phyloP scores from a whole-genome alignment of 768 basidiomycete species.

The Dentipellis fragilis region DNA sequence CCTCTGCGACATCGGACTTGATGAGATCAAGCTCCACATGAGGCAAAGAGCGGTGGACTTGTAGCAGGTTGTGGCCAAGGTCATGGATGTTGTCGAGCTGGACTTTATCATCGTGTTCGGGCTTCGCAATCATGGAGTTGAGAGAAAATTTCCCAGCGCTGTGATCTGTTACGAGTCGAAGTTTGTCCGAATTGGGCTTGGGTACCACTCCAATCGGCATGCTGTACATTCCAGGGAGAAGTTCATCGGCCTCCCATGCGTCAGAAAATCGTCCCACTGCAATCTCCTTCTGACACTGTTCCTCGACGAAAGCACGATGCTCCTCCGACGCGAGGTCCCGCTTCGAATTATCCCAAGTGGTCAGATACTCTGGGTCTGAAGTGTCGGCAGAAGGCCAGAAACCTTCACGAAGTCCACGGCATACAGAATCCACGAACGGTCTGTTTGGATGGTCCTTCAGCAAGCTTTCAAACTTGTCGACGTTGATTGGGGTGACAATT shows the following conservation, averaged over 20 bases:
- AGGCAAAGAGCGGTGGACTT: neutral
- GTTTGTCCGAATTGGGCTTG: constrained; percentile 13
- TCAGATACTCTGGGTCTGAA: constrained; percentile 12
- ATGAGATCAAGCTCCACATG: neutral
- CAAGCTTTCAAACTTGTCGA: constrained; percentile 20
- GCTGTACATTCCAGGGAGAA: constrained; percentile 34
- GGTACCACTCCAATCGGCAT: constrained; percentile 30
- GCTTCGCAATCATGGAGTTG: constrained; percentile 24
- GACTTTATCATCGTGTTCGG: constrained; percentile 4
- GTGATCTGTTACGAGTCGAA: constrained; percentile 29
- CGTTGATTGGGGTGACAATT: constrained; percentile 27
- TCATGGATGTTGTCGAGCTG: neutral
- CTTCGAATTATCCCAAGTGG: constrained; percentile 15
- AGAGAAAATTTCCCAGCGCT: constrained; percentile 22
- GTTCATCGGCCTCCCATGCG: constrained; percentile 21
- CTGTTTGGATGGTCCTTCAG: constrained; percentile 28
- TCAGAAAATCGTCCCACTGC: constrained; percentile 12
- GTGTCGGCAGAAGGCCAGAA: constrained; percentile 36
- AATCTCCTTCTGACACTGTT: constrained; percentile 13
- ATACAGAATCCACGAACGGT: constrained; percentile 26
- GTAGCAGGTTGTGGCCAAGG: neutral
- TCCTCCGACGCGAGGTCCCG: neutral
- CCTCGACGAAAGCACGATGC: neutral
- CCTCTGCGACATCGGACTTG: neutral
- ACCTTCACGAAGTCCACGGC: constrained; percentile 22